Evolutionary conservation across 129 eudicot genomes (phyloP).

Genomic region (Ambrosia artemisiifolia): DNA sequence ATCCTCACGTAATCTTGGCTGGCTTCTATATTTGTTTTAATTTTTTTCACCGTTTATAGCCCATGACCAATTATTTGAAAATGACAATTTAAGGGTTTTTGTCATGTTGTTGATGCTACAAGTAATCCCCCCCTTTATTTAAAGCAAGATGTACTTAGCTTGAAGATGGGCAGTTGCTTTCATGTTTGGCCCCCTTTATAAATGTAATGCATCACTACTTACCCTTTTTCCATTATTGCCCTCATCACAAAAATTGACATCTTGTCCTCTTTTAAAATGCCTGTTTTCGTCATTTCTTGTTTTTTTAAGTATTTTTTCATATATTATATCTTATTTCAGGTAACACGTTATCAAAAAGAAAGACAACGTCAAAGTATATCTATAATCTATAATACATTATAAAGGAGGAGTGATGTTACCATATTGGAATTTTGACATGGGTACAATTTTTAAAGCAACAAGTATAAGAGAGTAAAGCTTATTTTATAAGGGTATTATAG

Average conservation of each 20-base stretch:
- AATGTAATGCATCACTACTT: slow-evolving; percentile 16
- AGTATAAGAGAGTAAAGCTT: no score
- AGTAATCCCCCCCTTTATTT: slow-evolving; percentile 23
- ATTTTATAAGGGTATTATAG: no score
- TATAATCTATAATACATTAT: no score
- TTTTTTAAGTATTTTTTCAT: slow-evolving; percentile 16
- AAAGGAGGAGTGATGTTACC: no score
- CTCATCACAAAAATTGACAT: slow-evolving; percentile 33
- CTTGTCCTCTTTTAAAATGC: slow-evolving; percentile 12
- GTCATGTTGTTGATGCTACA: slow-evolving; percentile 31
- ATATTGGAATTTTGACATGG: no score
- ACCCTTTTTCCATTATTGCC: slow-evolving; percentile 29
- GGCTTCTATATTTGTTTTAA: neutral
- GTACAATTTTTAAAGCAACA: no score
- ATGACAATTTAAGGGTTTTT: slow-evolving; percentile 31
- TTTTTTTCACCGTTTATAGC: slow-evolving; percentile 11
- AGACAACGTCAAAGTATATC: neutral
- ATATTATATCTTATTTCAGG: neutral
- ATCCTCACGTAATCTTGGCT: slow-evolving; percentile 18
- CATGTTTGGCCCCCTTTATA: slow-evolving; percentile 28
- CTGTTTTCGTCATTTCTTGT: slow-evolving; percentile 10
- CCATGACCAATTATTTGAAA: slow-evolving; percentile 39
- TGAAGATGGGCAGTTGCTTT: slow-evolving; percentile 39
- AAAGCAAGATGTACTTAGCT: slow-evolving; percentile 35
- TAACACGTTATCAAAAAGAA: neutral